These are phyloP conservation scores for Neophaeococcomyces aloes DNA, from an alignment of 2,329 filamentous ascomycete genomes.

Conservation along the genomic window DNA sequence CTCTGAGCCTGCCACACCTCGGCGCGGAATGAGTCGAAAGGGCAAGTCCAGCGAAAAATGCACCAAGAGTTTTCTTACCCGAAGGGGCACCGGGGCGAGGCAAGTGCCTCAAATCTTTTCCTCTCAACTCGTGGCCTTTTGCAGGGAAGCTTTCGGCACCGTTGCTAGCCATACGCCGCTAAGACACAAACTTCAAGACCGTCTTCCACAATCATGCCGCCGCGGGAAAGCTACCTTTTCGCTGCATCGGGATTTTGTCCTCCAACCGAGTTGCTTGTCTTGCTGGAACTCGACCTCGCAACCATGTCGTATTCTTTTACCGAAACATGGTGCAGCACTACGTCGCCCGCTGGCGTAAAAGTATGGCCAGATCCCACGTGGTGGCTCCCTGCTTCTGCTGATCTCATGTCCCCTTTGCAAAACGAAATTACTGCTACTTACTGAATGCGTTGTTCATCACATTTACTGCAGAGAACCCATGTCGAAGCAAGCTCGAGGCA, in stretches of 20 bases:
- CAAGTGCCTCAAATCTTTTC: not conserved
- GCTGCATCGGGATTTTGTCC: not conserved
- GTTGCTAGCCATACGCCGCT: not conserved
- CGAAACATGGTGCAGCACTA: slow-evolving; percentile 2
- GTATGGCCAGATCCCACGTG: slow-evolving; percentile 5
- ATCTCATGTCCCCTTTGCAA: slow-evolving; percentile 6
- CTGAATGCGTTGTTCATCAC: not conserved
- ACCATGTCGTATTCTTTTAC: slow-evolving; percentile 3
- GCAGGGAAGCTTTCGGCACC: not conserved
- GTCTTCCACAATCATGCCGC: not conserved
- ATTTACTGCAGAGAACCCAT: slow-evolving; percentile 12
- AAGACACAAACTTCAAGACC: not conserved
- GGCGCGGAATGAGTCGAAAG: too few species aligned
- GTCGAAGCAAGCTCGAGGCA: slow-evolving; percentile 17
- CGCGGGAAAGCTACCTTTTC: slow-evolving; percentile 4
- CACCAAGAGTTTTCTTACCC: too few species aligned
- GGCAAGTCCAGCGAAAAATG: too few species aligned
- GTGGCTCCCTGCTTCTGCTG: slow-evolving; percentile 5
- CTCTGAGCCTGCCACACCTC: not conserved
- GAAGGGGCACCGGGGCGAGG: slow-evolving; percentile 1
- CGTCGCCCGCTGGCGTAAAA: not conserved
- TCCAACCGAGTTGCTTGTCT: not conserved
- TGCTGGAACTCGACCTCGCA: not conserved
- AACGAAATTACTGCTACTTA: slow-evolving; percentile 4
- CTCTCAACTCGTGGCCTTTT: not conserved